Base-by-base conservation (phyloP, 176 grass and related monocot genomes). In the Raddia distichophylla region DNA sequence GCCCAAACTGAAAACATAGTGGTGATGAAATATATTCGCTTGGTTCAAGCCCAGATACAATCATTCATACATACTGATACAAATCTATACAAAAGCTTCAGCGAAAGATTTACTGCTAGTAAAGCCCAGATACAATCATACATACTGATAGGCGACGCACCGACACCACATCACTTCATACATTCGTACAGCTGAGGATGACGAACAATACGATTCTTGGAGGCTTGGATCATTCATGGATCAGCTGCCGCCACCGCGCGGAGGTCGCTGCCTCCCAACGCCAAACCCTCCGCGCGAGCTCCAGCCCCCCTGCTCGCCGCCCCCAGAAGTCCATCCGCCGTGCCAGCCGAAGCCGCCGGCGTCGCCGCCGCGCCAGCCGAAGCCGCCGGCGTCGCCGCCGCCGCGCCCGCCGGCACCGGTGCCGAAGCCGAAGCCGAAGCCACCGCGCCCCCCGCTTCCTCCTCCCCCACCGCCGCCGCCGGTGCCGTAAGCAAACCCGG, bases 401-500 rank as follows among this genome's bases (percentile, higher is more conserved):
- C 70, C 64, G 2, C 67, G 55, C 11, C 64, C 51, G 4, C 55
- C 37, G 6, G 50, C 48, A 10, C 78, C 42, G 3, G 60, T 46
- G 22, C 58, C 73, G 5, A 54, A 40, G 33, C 81, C 71, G 40
- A 67, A 82, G 2, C 64, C 58, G 55, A 82, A 69, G 5, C 84
- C 82, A 5, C 80, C 68, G 5, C 53, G 74, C 11, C 83, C 85
- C 8, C 83, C 85, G 34, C 85, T 53, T 0, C 85, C 84, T 1
- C 83, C 80, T 10, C 86, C 58, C 0, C 76, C 75, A 0, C 81
- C 87, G 11, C 72, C 83, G 0, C 87, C 79, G 27, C 80, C 59
- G 54, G 79, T 66, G 43, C 86, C 84, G 62, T 58, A 85, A 52
- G 71, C 89, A 48, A 80, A 91, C 43, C 86, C 94, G 20, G 74